These are phyloP conservation scores for Tuber umbilicatum DNA, from an alignment of 495 filamentous ascomycete species.

Conservation along the genomic window DNA sequence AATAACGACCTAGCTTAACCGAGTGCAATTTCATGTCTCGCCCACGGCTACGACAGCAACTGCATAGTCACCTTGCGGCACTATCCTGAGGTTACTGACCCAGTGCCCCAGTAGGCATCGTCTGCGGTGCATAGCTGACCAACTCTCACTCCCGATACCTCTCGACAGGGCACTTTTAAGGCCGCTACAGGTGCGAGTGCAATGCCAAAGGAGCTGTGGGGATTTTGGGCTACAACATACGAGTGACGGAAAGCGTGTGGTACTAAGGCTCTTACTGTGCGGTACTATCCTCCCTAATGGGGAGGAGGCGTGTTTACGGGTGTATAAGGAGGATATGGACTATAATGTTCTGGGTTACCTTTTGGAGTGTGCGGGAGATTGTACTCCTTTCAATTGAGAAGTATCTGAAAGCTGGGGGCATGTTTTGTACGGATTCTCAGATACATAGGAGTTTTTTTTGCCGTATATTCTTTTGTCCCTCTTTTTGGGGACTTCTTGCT, in stretches of 20 bases:
- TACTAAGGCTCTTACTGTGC: background rate
- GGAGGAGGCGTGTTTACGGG: background rate
- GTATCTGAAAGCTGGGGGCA: background rate
- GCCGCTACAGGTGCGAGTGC: no score
- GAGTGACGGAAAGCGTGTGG: background rate
- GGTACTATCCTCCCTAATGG: background rate
- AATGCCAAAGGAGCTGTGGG: no score
- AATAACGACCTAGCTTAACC: background rate
- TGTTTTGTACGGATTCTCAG: background rate
- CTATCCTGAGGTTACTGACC: background rate
- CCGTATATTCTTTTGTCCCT: background rate
- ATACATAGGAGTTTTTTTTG: background rate
- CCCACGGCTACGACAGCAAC: background rate
- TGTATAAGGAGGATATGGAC: background rate
- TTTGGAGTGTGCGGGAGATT: background rate
- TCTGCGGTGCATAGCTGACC: background rate
- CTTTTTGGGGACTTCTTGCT: background rate
- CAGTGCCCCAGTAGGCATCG: background rate
- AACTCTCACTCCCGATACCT: background rate
- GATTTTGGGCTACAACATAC: background rate
- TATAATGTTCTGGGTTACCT: background rate
- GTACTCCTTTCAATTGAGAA: background rate
- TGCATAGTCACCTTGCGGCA: background rate
- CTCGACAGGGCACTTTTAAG: background rate
- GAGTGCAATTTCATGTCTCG: background rate